Conservation (phyloP, 2,329 filamentous ascomycete species). For the Pseudopithomyces chartarum region DNA sequence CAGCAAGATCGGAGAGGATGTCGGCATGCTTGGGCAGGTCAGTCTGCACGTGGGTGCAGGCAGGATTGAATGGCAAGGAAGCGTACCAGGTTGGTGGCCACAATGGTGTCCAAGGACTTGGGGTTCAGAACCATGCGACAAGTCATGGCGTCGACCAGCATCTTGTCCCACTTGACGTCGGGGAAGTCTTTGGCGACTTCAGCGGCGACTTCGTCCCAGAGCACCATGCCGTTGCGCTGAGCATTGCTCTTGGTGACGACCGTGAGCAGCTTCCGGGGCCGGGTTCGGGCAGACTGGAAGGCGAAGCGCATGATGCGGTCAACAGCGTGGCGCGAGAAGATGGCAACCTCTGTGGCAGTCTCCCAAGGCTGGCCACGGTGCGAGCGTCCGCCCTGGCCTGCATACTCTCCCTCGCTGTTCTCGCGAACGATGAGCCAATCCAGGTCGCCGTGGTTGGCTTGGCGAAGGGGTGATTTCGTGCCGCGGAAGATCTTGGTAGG, state of each 20-base stretch:
- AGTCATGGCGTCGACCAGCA: constrained; percentile 71
- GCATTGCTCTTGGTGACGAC: constrained; percentile 71
- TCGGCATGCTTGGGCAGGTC: constrained; percentile 55
- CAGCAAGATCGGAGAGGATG: constrained; percentile 73
- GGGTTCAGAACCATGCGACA: constrained; percentile 67
- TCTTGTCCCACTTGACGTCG: constrained; percentile 67
- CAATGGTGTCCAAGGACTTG: constrained; percentile 65
- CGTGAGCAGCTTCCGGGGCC: constrained; percentile 63
- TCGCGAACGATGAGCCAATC: constrained; percentile 72
- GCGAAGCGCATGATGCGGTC: constrained; percentile 67
- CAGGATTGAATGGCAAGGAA: not conserved
- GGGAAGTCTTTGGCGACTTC: constrained; percentile 62
- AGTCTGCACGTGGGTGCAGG: not conserved
- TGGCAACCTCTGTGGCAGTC: constrained; percentile 64
- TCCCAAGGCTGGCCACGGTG: constrained; percentile 65
- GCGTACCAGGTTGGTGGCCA: constrained; percentile 62
- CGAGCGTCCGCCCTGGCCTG: constrained; percentile 66
- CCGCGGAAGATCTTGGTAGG: constrained; percentile 67
- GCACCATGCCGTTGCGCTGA: constrained; percentile 69
- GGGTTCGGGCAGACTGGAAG: constrained; percentile 63
- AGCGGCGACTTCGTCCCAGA: constrained; percentile 68
- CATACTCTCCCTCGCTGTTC: constrained; percentile 70
- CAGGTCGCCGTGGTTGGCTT: constrained; percentile 61
- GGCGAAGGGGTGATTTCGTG: constrained; percentile 61
- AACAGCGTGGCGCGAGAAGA: constrained; percentile 66